A percentile compares a stretch with the other conserved stretches of the same genome.
phyloP scores from a whole-genome alignment of 164 flowering plant species.

The Magnolia officinalis region DNA sequence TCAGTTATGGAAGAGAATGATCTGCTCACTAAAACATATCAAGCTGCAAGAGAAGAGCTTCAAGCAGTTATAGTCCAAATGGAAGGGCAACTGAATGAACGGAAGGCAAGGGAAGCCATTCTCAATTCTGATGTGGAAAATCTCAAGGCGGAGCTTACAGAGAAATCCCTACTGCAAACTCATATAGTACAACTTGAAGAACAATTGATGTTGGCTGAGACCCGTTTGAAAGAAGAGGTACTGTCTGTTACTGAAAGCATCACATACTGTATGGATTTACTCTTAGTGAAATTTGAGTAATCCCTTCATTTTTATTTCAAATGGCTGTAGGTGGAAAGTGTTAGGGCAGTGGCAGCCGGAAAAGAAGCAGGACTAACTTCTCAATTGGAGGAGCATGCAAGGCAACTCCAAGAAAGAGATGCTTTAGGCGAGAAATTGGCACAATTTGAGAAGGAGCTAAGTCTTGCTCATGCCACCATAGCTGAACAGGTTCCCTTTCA shows the following conservation, averaged over 20 bases:
- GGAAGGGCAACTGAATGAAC: conserved; percentile 55
- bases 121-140: conserved; percentile 47
- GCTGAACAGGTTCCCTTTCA: conserved; percentile 40
- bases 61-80: conserved; percentile 46
- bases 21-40: conserved; percentile 49
- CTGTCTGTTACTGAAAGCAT: neutral
- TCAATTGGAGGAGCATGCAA: conserved; percentile 39
- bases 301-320: neutral
- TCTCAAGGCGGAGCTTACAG: conserved; percentile 52
- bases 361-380: conserved; percentile 41
- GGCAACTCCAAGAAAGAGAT: conserved; percentile 32
- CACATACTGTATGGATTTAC: neutral
- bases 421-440: conserved; percentile 31
- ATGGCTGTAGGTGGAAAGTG: conserved; percentile 38
- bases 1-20: conserved; percentile 72
- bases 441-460: conserved; percentile 48
- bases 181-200: conserved; percentile 57
- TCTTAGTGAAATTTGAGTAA: too few species aligned
- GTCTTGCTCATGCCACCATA: conserved; percentile 38
- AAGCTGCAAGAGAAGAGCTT: conserved; percentile 58
- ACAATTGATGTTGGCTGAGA: conserved; percentile 40
- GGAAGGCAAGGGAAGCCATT: conserved; percentile 38
- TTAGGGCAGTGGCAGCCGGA: conserved; percentile 32
- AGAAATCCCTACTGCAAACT: conserved; percentile 47
- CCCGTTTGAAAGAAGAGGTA: conserved; percentile 62